Base-by-base conservation (phyloP, 1,139 yeast species). In the Kluyveromyces sp. region DNA sequence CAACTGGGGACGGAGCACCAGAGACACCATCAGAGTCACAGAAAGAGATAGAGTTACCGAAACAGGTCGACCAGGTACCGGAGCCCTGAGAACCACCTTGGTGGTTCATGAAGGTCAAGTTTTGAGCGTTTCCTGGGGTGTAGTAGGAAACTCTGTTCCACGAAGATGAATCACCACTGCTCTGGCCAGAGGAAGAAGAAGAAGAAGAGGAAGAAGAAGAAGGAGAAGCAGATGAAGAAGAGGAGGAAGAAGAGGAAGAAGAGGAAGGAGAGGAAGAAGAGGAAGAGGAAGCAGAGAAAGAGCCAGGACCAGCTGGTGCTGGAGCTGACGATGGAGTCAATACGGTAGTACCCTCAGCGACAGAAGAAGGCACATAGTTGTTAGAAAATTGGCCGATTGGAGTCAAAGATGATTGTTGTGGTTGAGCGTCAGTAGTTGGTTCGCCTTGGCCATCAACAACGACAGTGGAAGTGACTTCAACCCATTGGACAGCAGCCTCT, bases 21-120 rank as follows among this genome's bases (percentile, higher is more conserved):
- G 78, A 69, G 37, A 70, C 65, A 61, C 96, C 96, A 60, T 87
- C 85, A 12, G 82, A 55, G 49, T 74, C 83, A 48, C 86, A 82
- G 67, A 72, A 89, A 0, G 96, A 83, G 50, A 92, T 74, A 28
- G 95, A 94, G 71, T 80, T 77, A 57, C 97, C 98, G 64, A 86
- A 83, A 67, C 87, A 78, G 33, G 80, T 60, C 39, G 92, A 85
- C 82, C 86, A 87, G 39, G 74, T 75, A 68, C 96, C 96, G 16
- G 95, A 83, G 44, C 86, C 87, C n/a, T 78, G 68, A 42, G 78
- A 72, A 49, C 82, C 85, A 59, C 96, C 96, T 50, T 76, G 76
- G 58, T 78, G 76, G 72, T 89, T 89, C 70, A 89, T 73, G 72
- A 89, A 89, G 33, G 84, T 83, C 51, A 83, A 75, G 64, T 88